phyloP scores from a whole-genome alignment of 441 rosid genomes.

The Gossypium schwendimanii region DNA sequence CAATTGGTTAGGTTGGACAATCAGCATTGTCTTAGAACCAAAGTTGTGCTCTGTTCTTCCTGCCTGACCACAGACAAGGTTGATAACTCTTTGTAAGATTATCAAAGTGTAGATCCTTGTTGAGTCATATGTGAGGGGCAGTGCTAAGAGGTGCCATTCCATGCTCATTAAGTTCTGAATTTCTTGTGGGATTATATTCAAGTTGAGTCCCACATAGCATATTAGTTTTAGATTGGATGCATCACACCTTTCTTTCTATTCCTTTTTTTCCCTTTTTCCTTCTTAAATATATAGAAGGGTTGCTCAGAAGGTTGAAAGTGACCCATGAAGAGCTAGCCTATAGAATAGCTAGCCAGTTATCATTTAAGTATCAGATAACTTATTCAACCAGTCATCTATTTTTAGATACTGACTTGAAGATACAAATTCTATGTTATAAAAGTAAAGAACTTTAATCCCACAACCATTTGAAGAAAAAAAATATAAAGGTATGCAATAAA shows the following conservation, averaged over 20 bases:
- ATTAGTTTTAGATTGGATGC: not conserved
- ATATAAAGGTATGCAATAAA: not conserved
- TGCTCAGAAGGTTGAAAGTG: not conserved
- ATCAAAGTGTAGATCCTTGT: not conserved
- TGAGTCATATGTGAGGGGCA: not conserved
- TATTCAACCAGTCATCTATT: not conserved
- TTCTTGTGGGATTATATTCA: not conserved
- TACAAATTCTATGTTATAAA: not conserved
- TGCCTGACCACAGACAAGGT: not conserved
- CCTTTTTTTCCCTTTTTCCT: not conserved
- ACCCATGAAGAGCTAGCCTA: not conserved
- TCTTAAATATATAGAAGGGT: not conserved
- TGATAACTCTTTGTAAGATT: not conserved
- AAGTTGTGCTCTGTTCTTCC: not conserved
- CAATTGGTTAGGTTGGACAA: not conserved
- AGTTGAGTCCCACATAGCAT: not conserved
- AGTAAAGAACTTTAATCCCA: not conserved
- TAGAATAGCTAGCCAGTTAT: not conserved
- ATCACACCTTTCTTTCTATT: not conserved
- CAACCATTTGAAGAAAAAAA: not conserved
- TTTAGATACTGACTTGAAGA: not conserved
- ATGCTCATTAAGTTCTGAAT: not conserved
- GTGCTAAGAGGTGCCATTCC: not conserved
- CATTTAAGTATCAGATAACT: not conserved
- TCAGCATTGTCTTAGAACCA: not conserved